phyloP scores from a whole-genome alignment of 345 rosid genomes.

The Nasturtium officinale region DNA sequence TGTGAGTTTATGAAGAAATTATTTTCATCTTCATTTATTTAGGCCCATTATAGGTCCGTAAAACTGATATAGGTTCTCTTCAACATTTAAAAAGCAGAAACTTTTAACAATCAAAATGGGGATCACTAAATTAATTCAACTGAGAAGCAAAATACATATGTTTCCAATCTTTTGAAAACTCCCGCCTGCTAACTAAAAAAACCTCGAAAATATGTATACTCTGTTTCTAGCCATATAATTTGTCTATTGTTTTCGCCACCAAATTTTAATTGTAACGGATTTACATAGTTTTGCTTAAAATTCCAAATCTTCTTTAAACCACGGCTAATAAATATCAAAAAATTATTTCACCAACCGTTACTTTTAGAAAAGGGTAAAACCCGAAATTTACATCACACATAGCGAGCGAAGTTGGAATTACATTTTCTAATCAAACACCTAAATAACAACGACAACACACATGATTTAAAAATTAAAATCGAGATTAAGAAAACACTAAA shows the following conservation, averaged over 20 bases:
- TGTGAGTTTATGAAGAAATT: not conserved
- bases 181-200: conserved; percentile 2
- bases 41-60: not conserved
- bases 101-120: not conserved
- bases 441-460: not conserved
- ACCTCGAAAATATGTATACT: not conserved
- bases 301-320: not conserved
- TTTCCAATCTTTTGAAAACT: conserved; percentile 18
- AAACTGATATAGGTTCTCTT: not conserved
- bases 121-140: not conserved
- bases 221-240: not conserved
- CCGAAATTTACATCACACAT: conserved; percentile 1
- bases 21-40: not conserved
- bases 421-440: not conserved
- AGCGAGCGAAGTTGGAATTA: conserved; percentile 9
- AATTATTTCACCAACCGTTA: not conserved
- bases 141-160: no score
- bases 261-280: not conserved
- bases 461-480: not conserved
- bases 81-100: not conserved
- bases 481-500: not conserved
- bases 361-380: not conserved
- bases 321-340: no score
- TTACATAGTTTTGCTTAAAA: not conserved
- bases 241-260: no score